Conservation (phyloP, 768 basidiomycete species). For the Agaricus sinodeliciosus region DNA sequence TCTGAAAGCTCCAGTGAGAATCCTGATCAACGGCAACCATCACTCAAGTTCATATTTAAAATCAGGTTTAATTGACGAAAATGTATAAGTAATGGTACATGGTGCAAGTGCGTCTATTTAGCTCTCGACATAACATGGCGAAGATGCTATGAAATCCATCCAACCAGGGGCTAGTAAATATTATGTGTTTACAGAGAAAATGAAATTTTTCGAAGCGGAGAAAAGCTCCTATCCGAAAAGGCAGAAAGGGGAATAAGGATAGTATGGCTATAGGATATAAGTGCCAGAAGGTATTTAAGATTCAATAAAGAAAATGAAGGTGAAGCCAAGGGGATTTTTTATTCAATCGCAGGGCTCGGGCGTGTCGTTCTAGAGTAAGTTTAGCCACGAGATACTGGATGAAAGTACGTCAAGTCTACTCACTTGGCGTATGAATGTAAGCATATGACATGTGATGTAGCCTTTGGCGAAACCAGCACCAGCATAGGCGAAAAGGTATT, state of each 20-base stretch:
- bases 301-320: neutral
- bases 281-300: neutral
- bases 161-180: constrained; percentile 5
- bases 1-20: too few species aligned
- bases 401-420: constrained; percentile 17
- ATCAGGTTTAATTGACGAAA: neutral
- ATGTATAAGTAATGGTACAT: constrained; percentile 7
- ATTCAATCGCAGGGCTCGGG: constrained; percentile 43
- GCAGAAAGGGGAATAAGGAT: constrained; percentile 7
- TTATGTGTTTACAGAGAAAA: neutral
- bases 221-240: neutral
- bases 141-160: constrained; percentile 6
- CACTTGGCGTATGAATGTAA: constrained; percentile 64
- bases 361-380: constrained; percentile 37
- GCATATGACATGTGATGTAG: constrained; percentile 80
- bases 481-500: constrained; percentile 78
- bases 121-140: neutral
- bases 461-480: constrained; percentile 75
- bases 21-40: too few species aligned
- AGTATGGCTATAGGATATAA: neutral
- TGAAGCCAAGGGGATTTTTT: neutral
- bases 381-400: neutral
- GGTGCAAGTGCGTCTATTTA: constrained; percentile 5
- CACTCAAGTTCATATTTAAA: neutral
- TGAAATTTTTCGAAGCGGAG: neutral